These are phyloP conservation scores for Aspergillus haitiensis DNA, from an alignment of 495 filamentous ascomycete species.

Conservation along the genomic window DNA sequence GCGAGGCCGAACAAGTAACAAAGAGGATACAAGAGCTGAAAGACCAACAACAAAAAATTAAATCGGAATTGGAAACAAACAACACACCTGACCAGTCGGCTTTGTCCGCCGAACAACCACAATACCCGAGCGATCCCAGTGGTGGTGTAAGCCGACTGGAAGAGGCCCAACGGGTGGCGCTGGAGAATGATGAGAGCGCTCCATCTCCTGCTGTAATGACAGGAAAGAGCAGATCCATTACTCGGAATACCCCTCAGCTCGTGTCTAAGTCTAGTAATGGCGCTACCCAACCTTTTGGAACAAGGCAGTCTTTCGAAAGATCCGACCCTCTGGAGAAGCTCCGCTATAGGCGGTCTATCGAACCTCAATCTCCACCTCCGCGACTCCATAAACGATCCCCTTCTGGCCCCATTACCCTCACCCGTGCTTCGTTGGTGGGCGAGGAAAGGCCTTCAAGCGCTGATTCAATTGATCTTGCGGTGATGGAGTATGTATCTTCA, in stretches of 20 bases:
- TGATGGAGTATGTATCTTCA: conserved; percentile 80
- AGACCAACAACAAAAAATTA: conserved; percentile 51
- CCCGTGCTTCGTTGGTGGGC: conserved; percentile 28
- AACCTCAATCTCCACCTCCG: conserved; percentile 35
- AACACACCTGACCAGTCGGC: conserved; percentile 34
- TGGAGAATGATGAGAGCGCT: conserved; percentile 59
- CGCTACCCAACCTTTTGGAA: conserved; percentile 41
- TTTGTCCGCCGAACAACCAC: conserved; percentile 30
- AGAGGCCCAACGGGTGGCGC: conserved; percentile 16
- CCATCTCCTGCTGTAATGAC: conserved; percentile 66
- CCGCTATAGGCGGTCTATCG: conserved; percentile 39
- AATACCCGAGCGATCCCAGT: conserved; percentile 29
- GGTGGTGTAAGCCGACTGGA: conserved; percentile 26
- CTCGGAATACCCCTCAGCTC: conserved; percentile 45
- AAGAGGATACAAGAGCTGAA: conserved; percentile 53
- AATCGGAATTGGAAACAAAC: conserved; percentile 39
- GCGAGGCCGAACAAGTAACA: conserved; percentile 47
- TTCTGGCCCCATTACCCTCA: conserved; percentile 36
- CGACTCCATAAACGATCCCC: conserved; percentile 44
- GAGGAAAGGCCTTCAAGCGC: conserved; percentile 66
- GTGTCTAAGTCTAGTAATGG: conserved; percentile 46
- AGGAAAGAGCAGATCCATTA: conserved; percentile 49
- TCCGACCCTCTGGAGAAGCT: conserved; percentile 37
- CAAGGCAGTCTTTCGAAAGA: conserved; percentile 39
- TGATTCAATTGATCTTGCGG: conserved; percentile 86